Conservation (phyloP, 164 flowering plant genomes). For the Chimonanthus salicifolius region DNA sequence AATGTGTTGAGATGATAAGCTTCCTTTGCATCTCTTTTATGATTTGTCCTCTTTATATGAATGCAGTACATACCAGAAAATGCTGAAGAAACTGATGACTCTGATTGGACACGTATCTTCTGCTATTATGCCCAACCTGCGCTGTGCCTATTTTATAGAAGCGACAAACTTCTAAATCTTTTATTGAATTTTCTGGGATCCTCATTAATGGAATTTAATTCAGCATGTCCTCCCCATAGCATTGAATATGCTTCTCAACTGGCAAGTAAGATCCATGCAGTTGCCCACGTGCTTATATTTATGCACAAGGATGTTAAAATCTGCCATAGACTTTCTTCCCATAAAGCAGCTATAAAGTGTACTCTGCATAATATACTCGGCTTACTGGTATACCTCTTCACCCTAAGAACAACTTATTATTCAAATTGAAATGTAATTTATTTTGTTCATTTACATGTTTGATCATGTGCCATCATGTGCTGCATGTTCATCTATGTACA, state of each 20-base stretch:
- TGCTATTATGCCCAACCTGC: conserved; percentile 53
- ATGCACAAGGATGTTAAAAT: conserved; percentile 46
- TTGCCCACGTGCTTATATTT: conserved; percentile 32
- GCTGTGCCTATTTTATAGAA: conserved; percentile 47
- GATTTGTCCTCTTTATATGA: not conserved
- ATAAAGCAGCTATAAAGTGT: conserved; percentile 33
- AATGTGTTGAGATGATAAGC: not conserved
- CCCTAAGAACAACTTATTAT: conserved; percentile 6
- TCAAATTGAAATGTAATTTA: too few species aligned
- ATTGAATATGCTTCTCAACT: conserved; percentile 11
- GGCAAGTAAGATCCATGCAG: conserved; percentile 30
- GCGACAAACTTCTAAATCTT: conserved; percentile 33
- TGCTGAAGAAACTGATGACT: conserved; percentile 14
- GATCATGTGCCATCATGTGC: too few species aligned
- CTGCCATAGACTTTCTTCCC: conserved; percentile 29
- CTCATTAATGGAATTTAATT: conserved; percentile 21
- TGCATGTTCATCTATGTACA: too few species aligned
- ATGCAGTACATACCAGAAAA: conserved; percentile 45
- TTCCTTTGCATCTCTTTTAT: not conserved
- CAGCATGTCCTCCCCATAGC: conserved; percentile 10
- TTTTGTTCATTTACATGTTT: too few species aligned
- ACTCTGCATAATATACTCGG: conserved; percentile 31
- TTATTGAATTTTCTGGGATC: conserved; percentile 47
- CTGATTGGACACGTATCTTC: conserved; percentile 15
- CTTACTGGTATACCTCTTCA: conserved; percentile 40